Percentiles rank a stretch among this genome's conserved stretches.
Conservation (phyloP, 2,329 filamentous ascomycete species). For the Xylaria polymorpha region DNA sequence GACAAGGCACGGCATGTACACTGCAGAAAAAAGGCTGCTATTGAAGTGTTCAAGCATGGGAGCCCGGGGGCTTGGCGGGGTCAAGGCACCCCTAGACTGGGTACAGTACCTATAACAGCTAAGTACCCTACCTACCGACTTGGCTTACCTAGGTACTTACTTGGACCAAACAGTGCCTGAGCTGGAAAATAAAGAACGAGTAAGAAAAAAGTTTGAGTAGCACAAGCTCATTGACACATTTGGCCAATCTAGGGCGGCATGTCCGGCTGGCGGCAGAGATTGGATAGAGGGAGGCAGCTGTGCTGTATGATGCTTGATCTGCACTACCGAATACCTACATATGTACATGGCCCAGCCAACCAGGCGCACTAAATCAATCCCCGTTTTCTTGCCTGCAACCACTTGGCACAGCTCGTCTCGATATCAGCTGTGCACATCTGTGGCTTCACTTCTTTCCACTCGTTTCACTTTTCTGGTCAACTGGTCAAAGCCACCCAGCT, state of each 20-base stretch:
- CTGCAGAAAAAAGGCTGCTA: background rate
- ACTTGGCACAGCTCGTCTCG: constrained; percentile 13
- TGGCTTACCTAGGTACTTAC: constrained; percentile 7
- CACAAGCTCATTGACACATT: constrained; percentile 12
- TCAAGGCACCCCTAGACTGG: constrained; percentile 7
- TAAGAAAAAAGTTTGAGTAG: constrained; percentile 17
- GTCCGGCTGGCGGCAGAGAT: constrained; percentile 9
- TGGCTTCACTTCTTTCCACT: constrained; percentile 33
- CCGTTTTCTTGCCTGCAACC: constrained; percentile 26
- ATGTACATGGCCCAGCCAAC: background rate
- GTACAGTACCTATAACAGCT: too few relatives aligned
- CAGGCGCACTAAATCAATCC: background rate
- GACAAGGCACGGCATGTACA: background rate
- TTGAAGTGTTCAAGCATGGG: background rate
- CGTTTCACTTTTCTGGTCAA: constrained; percentile 19
- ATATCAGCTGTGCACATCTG: constrained; percentile 18
- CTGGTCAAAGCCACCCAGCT: constrained; percentile 12
- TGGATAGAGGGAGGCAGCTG: background rate
- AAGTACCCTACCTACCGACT: constrained; percentile 12
- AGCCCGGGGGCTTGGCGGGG: constrained; percentile 10
- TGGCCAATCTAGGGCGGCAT: constrained; percentile 22
- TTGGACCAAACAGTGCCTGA: constrained; percentile 17
- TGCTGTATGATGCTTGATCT: constrained; percentile 6
- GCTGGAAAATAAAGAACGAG: constrained; percentile 8
- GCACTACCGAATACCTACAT: background rate